Percentiles rank a stretch among this genome's conserved stretches.
These are phyloP conservation scores for Schrenkiella parvula DNA, from an alignment of 345 rosid genomes.

Conservation along the genomic window DNA sequence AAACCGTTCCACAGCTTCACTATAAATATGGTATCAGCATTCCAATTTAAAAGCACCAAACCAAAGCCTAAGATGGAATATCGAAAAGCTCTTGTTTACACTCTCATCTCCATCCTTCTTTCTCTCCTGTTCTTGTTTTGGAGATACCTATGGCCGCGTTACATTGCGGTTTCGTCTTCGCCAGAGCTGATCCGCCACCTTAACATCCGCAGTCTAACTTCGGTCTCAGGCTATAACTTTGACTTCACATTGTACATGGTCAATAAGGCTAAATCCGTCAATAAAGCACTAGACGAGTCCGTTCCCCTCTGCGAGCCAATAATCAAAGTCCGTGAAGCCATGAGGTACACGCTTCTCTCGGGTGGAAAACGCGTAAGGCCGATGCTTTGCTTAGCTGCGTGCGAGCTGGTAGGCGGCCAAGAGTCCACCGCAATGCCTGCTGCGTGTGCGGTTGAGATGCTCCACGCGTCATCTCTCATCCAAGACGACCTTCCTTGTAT, in stretches of 20 bases:
- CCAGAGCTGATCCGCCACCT: neutral
- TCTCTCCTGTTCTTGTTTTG: constrained; percentile 1
- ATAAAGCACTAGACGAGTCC: constrained; percentile 58
- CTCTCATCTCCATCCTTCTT: neutral
- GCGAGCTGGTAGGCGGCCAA: constrained; percentile 66
- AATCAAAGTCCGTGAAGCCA: constrained; percentile 68
- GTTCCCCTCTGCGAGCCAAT: constrained; percentile 49
- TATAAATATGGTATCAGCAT: neutral
- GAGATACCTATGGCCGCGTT: neutral
- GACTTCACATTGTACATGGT: constrained; percentile 65
- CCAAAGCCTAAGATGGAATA: constrained; percentile 10
- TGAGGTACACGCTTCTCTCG: constrained; percentile 80
- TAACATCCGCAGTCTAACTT: neutral
- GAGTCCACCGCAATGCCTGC: constrained; percentile 60
- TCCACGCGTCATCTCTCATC: constrained; percentile 67
- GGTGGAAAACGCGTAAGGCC: constrained; percentile 77
- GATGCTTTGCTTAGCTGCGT: constrained; percentile 65
- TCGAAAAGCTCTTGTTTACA: constrained; percentile 1
- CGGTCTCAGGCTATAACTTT: neutral
- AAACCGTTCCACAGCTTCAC: neutral
- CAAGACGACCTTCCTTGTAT: constrained; percentile 80
- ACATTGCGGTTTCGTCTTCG: neutral
- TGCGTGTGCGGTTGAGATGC: constrained; percentile 78
- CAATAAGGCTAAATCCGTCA: constrained; percentile 50
- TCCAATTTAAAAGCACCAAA: neutral